Evolutionary conservation across 192 early-diverging fungal genomes (phyloP).

Genomic region (Coemansia sp.): DNA sequence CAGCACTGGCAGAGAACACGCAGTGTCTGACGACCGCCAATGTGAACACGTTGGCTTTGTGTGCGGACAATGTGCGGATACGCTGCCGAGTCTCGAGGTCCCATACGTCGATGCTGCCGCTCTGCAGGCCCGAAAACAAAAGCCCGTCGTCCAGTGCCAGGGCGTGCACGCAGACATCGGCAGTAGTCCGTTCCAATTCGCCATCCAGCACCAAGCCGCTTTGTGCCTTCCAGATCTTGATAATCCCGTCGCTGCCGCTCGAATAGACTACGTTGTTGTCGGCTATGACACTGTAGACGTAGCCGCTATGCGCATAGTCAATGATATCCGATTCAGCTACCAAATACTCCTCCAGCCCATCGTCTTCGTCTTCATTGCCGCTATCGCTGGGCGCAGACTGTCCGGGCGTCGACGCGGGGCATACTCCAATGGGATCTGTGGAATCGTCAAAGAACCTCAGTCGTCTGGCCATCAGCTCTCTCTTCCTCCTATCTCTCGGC

Average conservation of each 20-base stretch:
- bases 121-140: constrained; percentile 73
- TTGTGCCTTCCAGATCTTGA: constrained; percentile 49
- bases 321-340: constrained; percentile 59
- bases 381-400: not conserved
- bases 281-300: constrained; percentile 60
- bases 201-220: not conserved
- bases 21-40: constrained; percentile 44
- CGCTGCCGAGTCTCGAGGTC: constrained; percentile 69
- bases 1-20: constrained; percentile 65
- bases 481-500: not conserved
- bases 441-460: constrained; percentile 43
- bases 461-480: constrained; percentile 24
- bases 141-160: constrained; percentile 68
- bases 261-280: constrained; percentile 29
- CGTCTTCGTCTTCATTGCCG: constrained; percentile 16
- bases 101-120: constrained; percentile 71
- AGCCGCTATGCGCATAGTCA: constrained; percentile 70
- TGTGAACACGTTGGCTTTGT: constrained; percentile 61
- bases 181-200: constrained; percentile 27
- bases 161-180: constrained; percentile 58
- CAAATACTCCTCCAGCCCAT: constrained; percentile 44
- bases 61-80: constrained; percentile 36
- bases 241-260: constrained; percentile 70
- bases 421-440: constrained; percentile 8
- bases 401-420: constrained; percentile 11